Evolutionary conservation across 1,284 basidiomycete genomes (phyloP).

Genomic region (Trichosporon asahii): DNA sequence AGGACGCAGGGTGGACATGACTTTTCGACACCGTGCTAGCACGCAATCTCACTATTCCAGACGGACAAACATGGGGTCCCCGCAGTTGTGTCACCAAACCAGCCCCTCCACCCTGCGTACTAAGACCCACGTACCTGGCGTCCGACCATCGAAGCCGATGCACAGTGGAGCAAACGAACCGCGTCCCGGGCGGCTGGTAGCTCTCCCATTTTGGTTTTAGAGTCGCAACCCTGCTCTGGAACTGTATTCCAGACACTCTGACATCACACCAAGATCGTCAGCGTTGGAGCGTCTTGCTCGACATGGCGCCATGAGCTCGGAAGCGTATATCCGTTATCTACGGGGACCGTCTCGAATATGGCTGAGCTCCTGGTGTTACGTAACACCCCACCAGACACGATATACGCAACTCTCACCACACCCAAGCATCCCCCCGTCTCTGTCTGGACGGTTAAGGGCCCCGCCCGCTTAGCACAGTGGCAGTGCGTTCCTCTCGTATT

Average conservation of each 20-base stretch:
- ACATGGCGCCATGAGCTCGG: neutral
- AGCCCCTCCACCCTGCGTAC: neutral
- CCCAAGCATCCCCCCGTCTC: too few species aligned
- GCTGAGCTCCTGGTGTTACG: neutral
- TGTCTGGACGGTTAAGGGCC: too few species aligned
- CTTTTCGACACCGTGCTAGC: slow-evolving; percentile 5
- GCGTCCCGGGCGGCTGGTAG: neutral
- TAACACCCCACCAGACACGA: too few species aligned
- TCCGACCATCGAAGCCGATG: neutral
- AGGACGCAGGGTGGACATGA: neutral
- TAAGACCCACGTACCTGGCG: too few species aligned
- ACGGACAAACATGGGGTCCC: slow-evolving; percentile 8
- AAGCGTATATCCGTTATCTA: neutral
- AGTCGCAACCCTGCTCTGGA: neutral
- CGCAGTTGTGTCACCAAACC: neutral
- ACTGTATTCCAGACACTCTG: neutral
- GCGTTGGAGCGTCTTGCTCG: neutral
- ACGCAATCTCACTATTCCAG: slow-evolving; percentile 7
- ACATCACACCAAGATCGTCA: neutral
- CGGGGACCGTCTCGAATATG: neutral
- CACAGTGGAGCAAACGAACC: neutral
- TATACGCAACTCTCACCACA: too few species aligned
- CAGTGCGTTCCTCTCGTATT: neutral
- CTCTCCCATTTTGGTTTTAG: too few species aligned
- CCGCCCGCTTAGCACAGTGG: neutral